Conservation (phyloP, 805 yeast species). For the Spathaspora gorwiae region DNA sequence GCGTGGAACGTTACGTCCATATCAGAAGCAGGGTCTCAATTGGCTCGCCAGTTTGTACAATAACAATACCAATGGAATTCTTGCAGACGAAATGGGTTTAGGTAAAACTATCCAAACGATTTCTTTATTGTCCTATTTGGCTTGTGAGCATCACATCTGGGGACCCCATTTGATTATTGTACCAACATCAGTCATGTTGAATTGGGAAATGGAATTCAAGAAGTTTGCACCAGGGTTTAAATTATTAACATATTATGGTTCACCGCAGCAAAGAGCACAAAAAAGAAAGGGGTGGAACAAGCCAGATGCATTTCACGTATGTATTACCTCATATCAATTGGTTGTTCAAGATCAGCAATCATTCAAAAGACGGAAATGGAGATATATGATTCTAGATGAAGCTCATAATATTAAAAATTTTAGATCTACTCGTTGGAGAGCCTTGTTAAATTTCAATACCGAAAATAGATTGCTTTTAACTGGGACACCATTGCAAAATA, state of each 20-base stretch:
- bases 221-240: slow-evolving; percentile 98
- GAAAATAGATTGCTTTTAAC: slow-evolving; percentile 82
- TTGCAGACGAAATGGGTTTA: slow-evolving; percentile 98
- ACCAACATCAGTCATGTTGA: slow-evolving; percentile 94
- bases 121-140: slow-evolving; percentile 76
- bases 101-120: slow-evolving; percentile 97
- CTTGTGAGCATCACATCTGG: slow-evolving; percentile 93
- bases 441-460: slow-evolving; percentile 87
- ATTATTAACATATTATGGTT: slow-evolving; percentile 91
- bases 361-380: slow-evolving; percentile 89
- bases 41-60: slow-evolving; percentile 95
- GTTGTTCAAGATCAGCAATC: slow-evolving; percentile 97
- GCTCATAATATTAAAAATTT: slow-evolving; percentile 98
- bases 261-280: slow-evolving; percentile 93
- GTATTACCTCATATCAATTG: slow-evolving; percentile 93
- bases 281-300: slow-evolving; percentile 98
- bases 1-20: slow-evolving; percentile 79
- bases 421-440: slow-evolving; percentile 96
- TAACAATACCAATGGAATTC: slow-evolving; percentile 89
- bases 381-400: slow-evolving; percentile 94
- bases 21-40: slow-evolving; percentile 93
- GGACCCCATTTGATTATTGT: slow-evolving; percentile 97
- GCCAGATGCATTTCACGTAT: slow-evolving; percentile 91
- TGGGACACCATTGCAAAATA: slow-evolving; percentile 96
- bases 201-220: slow-evolving; percentile 99